A percentile compares a stretch with the other conserved stretches of the same genome.
Conservation (phyloP, 306 rosid genomes). For the Lathyrus tuberosus region DNA sequence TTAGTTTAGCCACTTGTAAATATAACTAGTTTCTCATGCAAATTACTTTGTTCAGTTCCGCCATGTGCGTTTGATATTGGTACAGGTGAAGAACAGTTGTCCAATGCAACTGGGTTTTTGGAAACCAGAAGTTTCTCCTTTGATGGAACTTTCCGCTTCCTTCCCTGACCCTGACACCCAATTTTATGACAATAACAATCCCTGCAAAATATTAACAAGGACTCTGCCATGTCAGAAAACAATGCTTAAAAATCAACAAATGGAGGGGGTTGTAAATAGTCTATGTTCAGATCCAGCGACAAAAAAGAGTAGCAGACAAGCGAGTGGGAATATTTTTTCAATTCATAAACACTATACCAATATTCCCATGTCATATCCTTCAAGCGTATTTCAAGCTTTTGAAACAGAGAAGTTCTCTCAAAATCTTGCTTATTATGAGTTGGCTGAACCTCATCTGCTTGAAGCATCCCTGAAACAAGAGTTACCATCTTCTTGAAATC, state of each 20-base stretch:
- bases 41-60: conserved; percentile 51
- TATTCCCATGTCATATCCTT: conserved; percentile 84
- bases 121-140: conserved; percentile 22
- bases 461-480: conserved; percentile 62
- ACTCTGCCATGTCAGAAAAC: conserved; percentile 30
- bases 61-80: conserved; percentile 39
- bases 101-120: conserved; percentile 38
- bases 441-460: conserved; percentile 78
- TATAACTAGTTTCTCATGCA: conserved; percentile 34
- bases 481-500: conserved; percentile 19
- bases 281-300: conserved; percentile 8
- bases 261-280: not conserved
- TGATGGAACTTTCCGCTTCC: conserved; percentile 32
- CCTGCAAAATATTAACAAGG: conserved; percentile 52
- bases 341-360: conserved; percentile 57
- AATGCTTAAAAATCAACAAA: conserved; percentile 13
- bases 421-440: conserved; percentile 94
- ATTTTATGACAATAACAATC: conserved; percentile 64
- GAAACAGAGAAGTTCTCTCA: conserved; percentile 80
- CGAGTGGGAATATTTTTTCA: conserved; percentile 16
- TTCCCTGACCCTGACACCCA: conserved; percentile 71
- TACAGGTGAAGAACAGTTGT: conserved; percentile 30
- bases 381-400: conserved; percentile 81
- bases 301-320: conserved; percentile 8
- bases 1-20: conserved; percentile 28